Percentiles rank a stretch among this genome's conserved stretches.
Evolutionary conservation across 2,329 filamentous ascomycete species (phyloP).

Genomic region (Aspergillus terreus): DNA sequence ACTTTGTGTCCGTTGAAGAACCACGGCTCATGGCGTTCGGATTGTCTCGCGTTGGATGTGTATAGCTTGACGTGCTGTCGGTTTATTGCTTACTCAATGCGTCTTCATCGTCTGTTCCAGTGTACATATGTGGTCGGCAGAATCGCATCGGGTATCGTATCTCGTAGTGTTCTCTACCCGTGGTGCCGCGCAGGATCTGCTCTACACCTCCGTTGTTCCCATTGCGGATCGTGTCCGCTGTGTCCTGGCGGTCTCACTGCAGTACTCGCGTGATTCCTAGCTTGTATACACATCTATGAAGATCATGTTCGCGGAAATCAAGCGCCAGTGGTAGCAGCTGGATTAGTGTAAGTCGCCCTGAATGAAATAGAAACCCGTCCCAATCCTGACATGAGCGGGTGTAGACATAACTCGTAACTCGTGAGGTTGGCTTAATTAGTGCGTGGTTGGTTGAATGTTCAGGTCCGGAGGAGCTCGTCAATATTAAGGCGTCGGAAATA

Average conservation of each 20-base stretch:
- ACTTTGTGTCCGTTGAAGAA: slow-evolving; percentile 4
- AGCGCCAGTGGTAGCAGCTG: neutral
- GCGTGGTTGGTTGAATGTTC: neutral
- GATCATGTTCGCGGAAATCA: neutral
- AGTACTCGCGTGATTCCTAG: neutral
- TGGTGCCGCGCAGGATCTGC: no score
- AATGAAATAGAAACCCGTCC: no score
- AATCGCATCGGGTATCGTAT: neutral
- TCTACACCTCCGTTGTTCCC: neutral
- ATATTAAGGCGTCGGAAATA: slow-evolving; percentile 44
- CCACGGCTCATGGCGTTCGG: slow-evolving; percentile 19
- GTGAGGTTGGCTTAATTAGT: slow-evolving; percentile 3
- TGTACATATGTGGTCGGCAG: slow-evolving; percentile 6
- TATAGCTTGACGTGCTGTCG: slow-evolving; percentile 10
- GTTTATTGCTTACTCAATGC: slow-evolving; percentile 2
- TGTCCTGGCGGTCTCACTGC: neutral
- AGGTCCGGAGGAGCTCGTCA: slow-evolving; percentile 33
- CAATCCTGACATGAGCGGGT: neutral
- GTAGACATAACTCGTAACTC: slow-evolving; percentile 7
- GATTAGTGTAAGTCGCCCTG: no score
- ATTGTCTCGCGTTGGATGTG: slow-evolving; percentile 10
- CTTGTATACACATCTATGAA: neutral
- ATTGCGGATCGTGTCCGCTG: neutral
- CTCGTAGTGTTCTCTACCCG: no score
- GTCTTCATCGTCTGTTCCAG: slow-evolving; percentile 3